Base-by-base conservation (phyloP, 208 protist species). In the Balamuthia mandrillaris region DNA sequence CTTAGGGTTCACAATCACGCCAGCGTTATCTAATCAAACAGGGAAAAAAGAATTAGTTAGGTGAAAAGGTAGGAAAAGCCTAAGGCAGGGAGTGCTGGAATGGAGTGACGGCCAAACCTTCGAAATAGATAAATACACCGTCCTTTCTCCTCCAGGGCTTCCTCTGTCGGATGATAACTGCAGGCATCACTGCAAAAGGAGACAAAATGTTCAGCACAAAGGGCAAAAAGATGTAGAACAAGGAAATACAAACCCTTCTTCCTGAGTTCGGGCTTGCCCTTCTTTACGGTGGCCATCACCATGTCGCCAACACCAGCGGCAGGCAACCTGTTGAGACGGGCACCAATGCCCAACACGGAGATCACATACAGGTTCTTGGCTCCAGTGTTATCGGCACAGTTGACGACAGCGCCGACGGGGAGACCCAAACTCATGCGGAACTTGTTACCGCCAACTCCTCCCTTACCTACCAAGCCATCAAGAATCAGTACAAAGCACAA, bases 311-410 rank as follows among this genome's bases (percentile, higher is more conserved):
- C 93, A 58, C 95, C 95, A 49, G 98, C 98, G 47, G 95, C 88
- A 44, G 99, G 99, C 63, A 99, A 93, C 86, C 98, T 95, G 94
- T 99, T 99, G 18, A 99, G 95, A 83, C 98, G 94, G 84, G 97
- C 98, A 87, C 98, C 95, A 89, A 98, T 96, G 65, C 96, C 96
- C 90, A 97, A 97, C 54, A 99, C 98, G 86, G 98, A 94, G 89
- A 99, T 99, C 89, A 99, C 93, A 94, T 99, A 99, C 77, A 99
- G 93, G 93, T 99, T 99, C 95, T 99, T 99, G 86, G 98, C 99
- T 56, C 99, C 99, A 65, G 97, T 99, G 97, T 99, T 99, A 93
- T 99, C 98, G 75, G 98, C 98, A 92, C 98, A 99, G 96, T 99
- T 99, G 83, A 99, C 97, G 44, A 99, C 95, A 29, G 99, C 98